Base-by-base conservation (phyloP, 768 basidiomycete genomes). In the Galerina sulciceps region DNA sequence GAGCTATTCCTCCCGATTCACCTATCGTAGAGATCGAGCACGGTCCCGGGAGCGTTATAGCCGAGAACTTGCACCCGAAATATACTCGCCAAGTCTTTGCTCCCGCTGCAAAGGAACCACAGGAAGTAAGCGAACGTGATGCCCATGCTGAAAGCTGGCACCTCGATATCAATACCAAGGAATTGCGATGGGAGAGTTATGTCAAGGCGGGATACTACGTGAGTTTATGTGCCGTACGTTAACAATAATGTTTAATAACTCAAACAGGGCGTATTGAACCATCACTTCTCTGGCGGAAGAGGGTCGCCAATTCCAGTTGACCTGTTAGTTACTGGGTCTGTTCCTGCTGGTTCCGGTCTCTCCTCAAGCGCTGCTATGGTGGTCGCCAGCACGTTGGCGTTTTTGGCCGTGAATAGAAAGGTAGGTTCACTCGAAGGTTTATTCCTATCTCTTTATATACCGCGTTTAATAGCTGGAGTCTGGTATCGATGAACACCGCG, bases 341-440 rank as follows among this genome's bases (percentile, higher is more conserved):
- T 97, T 2, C 94, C 94, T 0, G 84, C 91, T 2, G 95, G 94
- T 0, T 90, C 91, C 0, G 94, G 95, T 0, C 76, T 96, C 4
- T 93, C 91, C 6, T 93, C 91, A 3, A 93, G 91, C 62, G 91
- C 93, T 0, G 94, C 94, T 0, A 90, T 96, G 86, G 92, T 94
- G 35, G 92, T 96, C 20, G 90, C 91, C 0, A 91, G 90, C 40
- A 90, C 93, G 0, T 77, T 96, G 31, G 85, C 89, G 0, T 92
- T 95, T 69, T 75, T 95, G 23, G 87, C 87, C 6, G 85, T 88
- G 42, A 94, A 95, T 60, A 84, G 84, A 52, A 87, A 92, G 68
- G 82, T 81, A 61, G 40, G 3, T 42, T 34, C 11, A 15, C 8
- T 31, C 17, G 36, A 11, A 26, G 15, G 20, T 23, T 42, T 34